phyloP scores from a whole-genome alignment of 306 rosid species.

The Cucumis cinereus region DNA sequence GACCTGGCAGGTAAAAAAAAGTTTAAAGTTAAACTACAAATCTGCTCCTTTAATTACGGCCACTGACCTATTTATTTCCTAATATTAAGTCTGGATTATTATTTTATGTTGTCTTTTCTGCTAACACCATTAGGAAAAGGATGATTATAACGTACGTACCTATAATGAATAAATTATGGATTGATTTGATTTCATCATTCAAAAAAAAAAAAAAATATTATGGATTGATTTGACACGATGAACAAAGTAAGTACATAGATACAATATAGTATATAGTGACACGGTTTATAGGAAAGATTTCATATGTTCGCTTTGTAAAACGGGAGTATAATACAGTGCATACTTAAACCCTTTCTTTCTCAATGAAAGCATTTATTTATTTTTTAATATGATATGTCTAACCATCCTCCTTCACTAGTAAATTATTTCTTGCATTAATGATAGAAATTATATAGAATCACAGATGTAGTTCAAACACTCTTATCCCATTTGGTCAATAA shows the following conservation, averaged over 20 bases:
- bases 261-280: not conserved
- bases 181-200: not conserved
- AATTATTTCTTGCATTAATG: too few species aligned
- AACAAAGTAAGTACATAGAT: not conserved
- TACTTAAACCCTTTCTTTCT: too few species aligned
- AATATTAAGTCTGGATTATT: not conserved
- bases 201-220: not conserved
- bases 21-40: not conserved
- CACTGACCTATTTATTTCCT: not conserved
- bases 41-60: not conserved
- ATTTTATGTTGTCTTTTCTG: too few species aligned
- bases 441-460: too few species aligned
- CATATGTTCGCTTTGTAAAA: not conserved
- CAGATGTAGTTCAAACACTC: too few species aligned
- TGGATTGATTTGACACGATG: not conserved
- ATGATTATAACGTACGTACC: not conserved
- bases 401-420: too few species aligned
- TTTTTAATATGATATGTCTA: too few species aligned
- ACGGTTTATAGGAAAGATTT: not conserved
- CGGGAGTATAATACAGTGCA: not conserved
- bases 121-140: not conserved
- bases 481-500: not conserved
- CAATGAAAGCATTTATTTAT: too few species aligned
- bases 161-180: not conserved
- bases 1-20: constrained; percentile 77